Evolutionary conservation across 768 basidiomycete genomes (phyloP).

Genomic region (Collybiopsis confluens): DNA sequence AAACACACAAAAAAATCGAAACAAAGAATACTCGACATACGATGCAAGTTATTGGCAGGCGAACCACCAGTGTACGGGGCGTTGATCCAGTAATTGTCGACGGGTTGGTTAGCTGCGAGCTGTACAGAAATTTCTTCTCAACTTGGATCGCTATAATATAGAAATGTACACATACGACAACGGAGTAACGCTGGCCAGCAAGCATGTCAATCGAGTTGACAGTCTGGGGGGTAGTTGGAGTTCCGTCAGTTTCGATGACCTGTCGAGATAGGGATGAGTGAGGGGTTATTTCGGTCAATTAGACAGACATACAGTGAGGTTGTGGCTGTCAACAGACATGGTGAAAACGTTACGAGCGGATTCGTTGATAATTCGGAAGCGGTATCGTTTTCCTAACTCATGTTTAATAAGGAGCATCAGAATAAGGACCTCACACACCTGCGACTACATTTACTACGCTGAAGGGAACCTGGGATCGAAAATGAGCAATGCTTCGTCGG

Average conservation of each 20-base stretch:
- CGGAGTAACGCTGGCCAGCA: constrained; percentile 19
- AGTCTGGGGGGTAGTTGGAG: constrained; percentile 16
- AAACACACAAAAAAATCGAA: too few relatives aligned
- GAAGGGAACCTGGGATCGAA: constrained; percentile 31
- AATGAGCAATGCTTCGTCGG: not conserved
- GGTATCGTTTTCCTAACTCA: constrained; percentile 38
- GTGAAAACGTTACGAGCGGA: constrained; percentile 31
- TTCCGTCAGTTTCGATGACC: constrained; percentile 41
- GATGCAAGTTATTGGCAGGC: constrained; percentile 25
- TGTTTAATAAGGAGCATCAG: too few relatives aligned
- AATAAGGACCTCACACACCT: too few relatives aligned
- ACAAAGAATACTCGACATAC: constrained; percentile 23
- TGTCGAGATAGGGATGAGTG: not conserved
- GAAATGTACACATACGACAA: constrained; percentile 9
- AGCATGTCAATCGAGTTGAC: constrained; percentile 1
- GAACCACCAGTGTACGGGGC: constrained; percentile 28
- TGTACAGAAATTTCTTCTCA: not conserved
- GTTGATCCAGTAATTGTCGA: constrained; percentile 46
- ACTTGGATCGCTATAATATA: too few relatives aligned
- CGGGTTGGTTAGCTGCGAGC: constrained; percentile 35
- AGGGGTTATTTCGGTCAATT: constrained; percentile 12
- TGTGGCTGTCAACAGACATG: constrained; percentile 35
- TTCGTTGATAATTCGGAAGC: constrained; percentile 45
- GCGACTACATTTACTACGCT: constrained; percentile 28
- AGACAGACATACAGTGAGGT: constrained; percentile 24